Evolutionary conservation across 148 eudicot species (phyloP).

Genomic region (Silene uniflora): DNA sequence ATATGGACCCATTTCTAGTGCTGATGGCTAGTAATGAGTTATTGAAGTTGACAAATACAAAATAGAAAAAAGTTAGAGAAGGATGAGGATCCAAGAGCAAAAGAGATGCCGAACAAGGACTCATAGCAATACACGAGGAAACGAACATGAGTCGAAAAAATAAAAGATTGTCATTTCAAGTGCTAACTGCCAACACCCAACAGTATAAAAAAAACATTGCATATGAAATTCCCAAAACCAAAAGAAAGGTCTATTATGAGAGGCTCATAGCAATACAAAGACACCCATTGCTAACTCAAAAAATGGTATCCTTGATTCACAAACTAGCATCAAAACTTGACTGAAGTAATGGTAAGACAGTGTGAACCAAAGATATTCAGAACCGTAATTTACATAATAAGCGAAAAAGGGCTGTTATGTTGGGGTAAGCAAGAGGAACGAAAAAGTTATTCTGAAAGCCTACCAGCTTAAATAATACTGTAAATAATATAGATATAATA

Average conservation of each 20-base stretch:
- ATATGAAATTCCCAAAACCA: too few relatives aligned
- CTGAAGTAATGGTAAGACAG: neutral
- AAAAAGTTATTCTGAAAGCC: too few relatives aligned
- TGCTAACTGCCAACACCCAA: too few relatives aligned
- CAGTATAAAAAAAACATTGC: too few relatives aligned
- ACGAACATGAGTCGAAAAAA: too few relatives aligned
- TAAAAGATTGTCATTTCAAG: too few relatives aligned
- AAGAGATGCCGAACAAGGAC: neutral
- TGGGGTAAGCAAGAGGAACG: too few relatives aligned
- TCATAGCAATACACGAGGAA: too few relatives aligned
- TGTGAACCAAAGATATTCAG: neutral
- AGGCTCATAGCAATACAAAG: neutral
- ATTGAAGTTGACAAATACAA: neutral
- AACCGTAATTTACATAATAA: neutral
- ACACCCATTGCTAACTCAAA: neutral
- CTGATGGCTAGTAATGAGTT: conserved; percentile 60
- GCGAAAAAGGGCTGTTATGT: neutral
- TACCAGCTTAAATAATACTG: neutral
- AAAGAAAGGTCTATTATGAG: neutral
- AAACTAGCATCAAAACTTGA: neutral
- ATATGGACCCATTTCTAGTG: conserved; percentile 69
- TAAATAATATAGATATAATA: neutral
- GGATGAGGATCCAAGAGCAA: neutral
- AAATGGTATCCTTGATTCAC: neutral
- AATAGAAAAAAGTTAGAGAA: neutral